Evolutionary conservation across 345 rosid genomes (phyloP), one percentile per base, ranked within the genome.

Genomic region (Salix koriyanagi): DNA sequence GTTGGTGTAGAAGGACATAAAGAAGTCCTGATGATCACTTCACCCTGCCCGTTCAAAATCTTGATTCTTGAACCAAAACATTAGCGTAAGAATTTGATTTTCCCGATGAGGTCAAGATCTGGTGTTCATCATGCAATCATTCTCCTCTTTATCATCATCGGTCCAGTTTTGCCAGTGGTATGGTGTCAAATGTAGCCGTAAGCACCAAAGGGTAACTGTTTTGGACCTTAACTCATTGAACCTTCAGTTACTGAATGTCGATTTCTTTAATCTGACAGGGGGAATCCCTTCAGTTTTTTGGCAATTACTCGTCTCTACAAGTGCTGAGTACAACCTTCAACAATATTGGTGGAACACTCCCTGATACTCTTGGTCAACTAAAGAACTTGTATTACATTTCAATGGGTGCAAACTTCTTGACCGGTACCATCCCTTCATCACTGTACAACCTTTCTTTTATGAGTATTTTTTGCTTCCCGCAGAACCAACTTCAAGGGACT

Each of bases 261-360:
- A 1, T 46, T 0, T 1, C 15, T 86, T 76, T 61, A 69, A 80
- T 61, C 58, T 88, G 13, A 73, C 26, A 1, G 88, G 86, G 66
- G 64, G 62, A 3, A 41, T 86, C 34, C 83, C 85, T 34, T 34
- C 74, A n/a, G n/a, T 71, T 69, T 21, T 12, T 81, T 16, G 84
- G 89, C 2, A 84, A 81, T 50, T 28, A 82, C 1, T 70, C 89
- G 3, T 81, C 74, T 10, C 69, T 81, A 4, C 36, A 77, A 12
- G 0, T 0, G 0, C 7, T 78, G 0, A 1, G 1, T 7, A 41
- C 73, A 21, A 0, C 2, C 1, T 0, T 0, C 0, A 84, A 84
- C 70, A 18, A 15, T 28, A 12, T 84, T 2, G 52, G 37, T 2
- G 79, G 84, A 16, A 71, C 28, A 18, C 62, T 85, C 18, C 85